Conservation (phyloP, 2,329 filamentous ascomycete species). For the Diaporthe destruens region DNA sequence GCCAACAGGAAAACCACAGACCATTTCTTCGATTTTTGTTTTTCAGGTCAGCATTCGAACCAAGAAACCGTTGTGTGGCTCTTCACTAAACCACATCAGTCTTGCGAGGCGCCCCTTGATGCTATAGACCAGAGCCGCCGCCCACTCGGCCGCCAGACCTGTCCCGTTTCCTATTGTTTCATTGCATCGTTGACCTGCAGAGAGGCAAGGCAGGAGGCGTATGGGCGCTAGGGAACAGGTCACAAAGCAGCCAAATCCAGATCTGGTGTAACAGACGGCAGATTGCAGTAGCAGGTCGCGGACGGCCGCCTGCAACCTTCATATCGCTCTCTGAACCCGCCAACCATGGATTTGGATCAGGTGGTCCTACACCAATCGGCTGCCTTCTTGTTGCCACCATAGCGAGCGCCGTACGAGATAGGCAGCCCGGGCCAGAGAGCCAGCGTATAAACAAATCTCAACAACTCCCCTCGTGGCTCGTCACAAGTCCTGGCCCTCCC, state of each 20-base stretch:
- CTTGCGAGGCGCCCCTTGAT: neutral
- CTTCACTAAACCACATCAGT: slow-evolving; percentile 5
- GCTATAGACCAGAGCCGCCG: slow-evolving; percentile 21
- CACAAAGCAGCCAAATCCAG: slow-evolving; percentile 39
- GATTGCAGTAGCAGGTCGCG: slow-evolving; percentile 42
- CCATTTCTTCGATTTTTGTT: neutral
- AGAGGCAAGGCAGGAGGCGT: slow-evolving; percentile 21
- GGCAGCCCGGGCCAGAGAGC: slow-evolving; percentile 30
- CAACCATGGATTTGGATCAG: slow-evolving; percentile 41
- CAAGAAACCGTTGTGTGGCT: slow-evolving; percentile 19
- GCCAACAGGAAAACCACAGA: slow-evolving; percentile 1
- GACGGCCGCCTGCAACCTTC: slow-evolving; percentile 39
- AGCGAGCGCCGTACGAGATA: slow-evolving; percentile 24
- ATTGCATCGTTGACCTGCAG: slow-evolving; percentile 35
- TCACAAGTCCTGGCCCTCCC: slow-evolving; percentile 30
- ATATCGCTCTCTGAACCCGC: slow-evolving; percentile 41
- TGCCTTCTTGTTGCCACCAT: slow-evolving; percentile 29
- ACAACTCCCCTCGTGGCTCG: slow-evolving; percentile 33
- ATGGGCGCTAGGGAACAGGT: slow-evolving; percentile 20
- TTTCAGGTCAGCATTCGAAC: neutral
- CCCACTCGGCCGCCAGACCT: slow-evolving; percentile 28
- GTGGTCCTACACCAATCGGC: slow-evolving; percentile 38
- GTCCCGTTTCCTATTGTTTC: slow-evolving; percentile 33
- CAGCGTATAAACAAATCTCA: slow-evolving; percentile 36
- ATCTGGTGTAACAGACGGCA: slow-evolving; percentile 43